phyloP scores from a whole-genome alignment of 768 basidiomycete species.

The Kwoniella sp. region DNA sequence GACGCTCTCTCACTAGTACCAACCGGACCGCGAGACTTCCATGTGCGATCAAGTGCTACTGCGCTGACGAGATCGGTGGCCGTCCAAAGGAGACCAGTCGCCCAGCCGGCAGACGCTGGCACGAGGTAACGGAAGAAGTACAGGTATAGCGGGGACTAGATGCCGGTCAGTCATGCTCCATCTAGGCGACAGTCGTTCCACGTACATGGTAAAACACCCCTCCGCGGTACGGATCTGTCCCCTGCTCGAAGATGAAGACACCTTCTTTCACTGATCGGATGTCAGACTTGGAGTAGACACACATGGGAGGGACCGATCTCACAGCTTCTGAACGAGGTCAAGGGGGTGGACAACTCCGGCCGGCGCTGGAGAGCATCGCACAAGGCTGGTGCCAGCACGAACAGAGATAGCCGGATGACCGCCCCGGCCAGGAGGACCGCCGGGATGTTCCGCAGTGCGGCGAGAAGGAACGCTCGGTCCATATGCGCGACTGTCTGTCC shows the following conservation, averaged over 20 bases:
- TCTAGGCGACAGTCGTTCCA: neutral
- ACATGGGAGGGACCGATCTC: conserved; percentile 47
- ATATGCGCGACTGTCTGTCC: too few species aligned
- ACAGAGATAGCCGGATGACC: conserved; percentile 15
- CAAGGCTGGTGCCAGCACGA: conserved; percentile 3
- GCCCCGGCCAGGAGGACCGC: conserved; percentile 6
- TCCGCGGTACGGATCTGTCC: conserved; percentile 81
- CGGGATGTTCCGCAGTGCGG: too few species aligned
- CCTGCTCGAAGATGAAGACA: conserved; percentile 69
- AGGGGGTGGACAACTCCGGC: conserved; percentile 72
- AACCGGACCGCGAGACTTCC: conserved; percentile 59
- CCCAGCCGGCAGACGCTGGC: conserved; percentile 55
- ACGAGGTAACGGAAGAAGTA: conserved; percentile 68
- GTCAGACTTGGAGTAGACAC: conserved; percentile 9
- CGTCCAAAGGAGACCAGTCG: conserved; percentile 64
- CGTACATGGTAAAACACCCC: conserved; percentile 80
- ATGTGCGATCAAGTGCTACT: conserved; percentile 64
- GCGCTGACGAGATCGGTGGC: conserved; percentile 65
- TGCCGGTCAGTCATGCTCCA: neutral
- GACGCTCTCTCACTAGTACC: conserved; percentile 55
- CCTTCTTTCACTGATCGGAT: conserved; percentile 73
- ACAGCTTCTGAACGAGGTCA: conserved; percentile 76
- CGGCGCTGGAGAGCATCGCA: conserved; percentile 58
- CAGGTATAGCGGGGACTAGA: conserved; percentile 77
- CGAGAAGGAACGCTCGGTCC: too few species aligned